Evolutionary conservation across 305 asterid species (phyloP), one percentile per base, ranked within the genome.

Genomic region (Euphrasia arctica): DNA sequence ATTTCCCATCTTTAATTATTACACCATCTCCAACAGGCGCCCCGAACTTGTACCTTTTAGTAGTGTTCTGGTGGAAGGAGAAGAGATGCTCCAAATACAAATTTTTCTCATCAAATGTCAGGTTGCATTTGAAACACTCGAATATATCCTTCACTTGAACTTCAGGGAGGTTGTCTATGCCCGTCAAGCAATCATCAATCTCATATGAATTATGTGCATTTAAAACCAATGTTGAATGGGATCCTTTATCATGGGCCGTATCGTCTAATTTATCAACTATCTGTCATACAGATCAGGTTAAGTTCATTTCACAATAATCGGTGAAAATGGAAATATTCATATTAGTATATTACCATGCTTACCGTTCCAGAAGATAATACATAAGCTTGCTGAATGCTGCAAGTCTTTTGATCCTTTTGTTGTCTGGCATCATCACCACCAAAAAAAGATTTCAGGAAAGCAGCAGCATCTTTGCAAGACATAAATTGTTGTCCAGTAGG

Each of bases 381-480:
- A 76, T 68, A 60, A 4, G 79, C 66, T 70, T 75, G 87, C 62
- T 72, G 84, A 70, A 74, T 74, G 72, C 75, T 78, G 65, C 62
- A 69, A 50, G 75, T 65, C 69, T 70, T 81, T 74, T 65, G 83
- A 65, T 82, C 88, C 70, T 60, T 69, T 51, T 68, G 77, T 70
- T 69, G 86, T 72, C 65, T 67, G 32, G 70, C 79, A 60, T 67
- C 82, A 57, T 65, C 57, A 62, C 51, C 72, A 72, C 72, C 78
- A 78, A 86, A 78, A 79, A 75, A 75, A 74, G 91, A 79, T 67
- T 65, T 80, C 82, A 92, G 62, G 85, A 82, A 90, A 48, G 87
- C 69, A 2, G 96, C 82, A 54, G 85, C 96, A 72, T 90, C 99
- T 81, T 77, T 85, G 89, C 97, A 93, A 60, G 99, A 88, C 64